Conservation (phyloP, 2,329 filamentous ascomycete species). For the Cyphellophora attinorum region DNA sequence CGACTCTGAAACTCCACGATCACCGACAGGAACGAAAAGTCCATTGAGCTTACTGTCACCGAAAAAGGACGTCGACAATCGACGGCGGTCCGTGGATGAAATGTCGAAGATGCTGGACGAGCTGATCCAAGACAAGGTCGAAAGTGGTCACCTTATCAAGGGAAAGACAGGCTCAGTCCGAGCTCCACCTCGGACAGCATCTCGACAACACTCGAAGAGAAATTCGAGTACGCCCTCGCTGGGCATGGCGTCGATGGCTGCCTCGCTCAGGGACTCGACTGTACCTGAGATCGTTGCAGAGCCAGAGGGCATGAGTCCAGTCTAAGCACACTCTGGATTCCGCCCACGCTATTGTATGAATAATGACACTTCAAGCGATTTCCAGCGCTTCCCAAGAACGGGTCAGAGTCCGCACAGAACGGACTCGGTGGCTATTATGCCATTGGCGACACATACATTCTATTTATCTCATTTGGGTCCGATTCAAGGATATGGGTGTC, state of each 20-base stretch:
- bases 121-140: conserved; percentile 86
- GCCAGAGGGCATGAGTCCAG: conserved; percentile 10
- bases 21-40: conserved; percentile 10
- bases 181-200: conserved; percentile 25
- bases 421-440: no score
- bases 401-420: no score
- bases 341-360: no score
- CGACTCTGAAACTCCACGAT: conserved; percentile 9
- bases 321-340: no score
- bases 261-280: conserved; percentile 12
- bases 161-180: conserved; percentile 58
- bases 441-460: no score
- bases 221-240: conserved; percentile 13
- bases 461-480: no score
- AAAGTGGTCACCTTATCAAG: conserved; percentile 62
- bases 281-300: conserved; percentile 13
- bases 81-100: conserved; percentile 69
- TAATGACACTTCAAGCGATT: no score
- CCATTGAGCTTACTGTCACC: conserved; percentile 24
- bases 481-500: no score
- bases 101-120: conserved; percentile 90
- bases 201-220: conserved; percentile 22
- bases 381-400: no score
- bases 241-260: conserved; percentile 20
- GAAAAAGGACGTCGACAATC: conserved; percentile 35